Percentiles rank a stretch among this genome's conserved stretches.
Conservation (phyloP, 306 rosid genomes). For the Ochetophila trinervis region DNA sequence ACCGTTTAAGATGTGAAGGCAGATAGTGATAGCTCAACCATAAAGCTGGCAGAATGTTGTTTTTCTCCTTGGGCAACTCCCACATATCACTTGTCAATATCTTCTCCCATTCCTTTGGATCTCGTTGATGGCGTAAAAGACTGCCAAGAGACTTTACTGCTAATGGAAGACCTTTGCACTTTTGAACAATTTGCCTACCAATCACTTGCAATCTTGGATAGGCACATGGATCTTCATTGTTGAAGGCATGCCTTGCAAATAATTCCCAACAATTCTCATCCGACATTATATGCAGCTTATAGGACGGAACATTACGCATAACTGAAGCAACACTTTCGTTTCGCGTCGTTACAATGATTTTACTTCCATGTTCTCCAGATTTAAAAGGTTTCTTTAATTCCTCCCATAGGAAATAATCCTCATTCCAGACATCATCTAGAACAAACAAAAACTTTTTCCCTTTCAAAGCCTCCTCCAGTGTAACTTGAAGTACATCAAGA, state of each 20-base stretch:
- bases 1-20: slow-evolving; percentile 18
- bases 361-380: slow-evolving; percentile 7
- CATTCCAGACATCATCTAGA: slow-evolving; percentile 7
- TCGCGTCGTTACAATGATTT: slow-evolving; percentile 15
- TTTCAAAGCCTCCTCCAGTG: background rate
- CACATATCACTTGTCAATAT: background rate
- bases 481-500: background rate
- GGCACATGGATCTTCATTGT: background rate
- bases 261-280: slow-evolving; percentile 7
- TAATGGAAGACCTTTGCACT: slow-evolving; percentile 29
- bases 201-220: background rate
- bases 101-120: slow-evolving; percentile 1
- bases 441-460: slow-evolving; percentile 2
- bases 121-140: background rate
- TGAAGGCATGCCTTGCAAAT: slow-evolving; percentile 4
- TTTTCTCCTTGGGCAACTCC: background rate
- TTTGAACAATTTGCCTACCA: slow-evolving; percentile 15
- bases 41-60: slow-evolving; percentile 8
- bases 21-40: slow-evolving; percentile 17
- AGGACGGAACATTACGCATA: background rate
- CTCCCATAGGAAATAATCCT: slow-evolving; percentile 5
- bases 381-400: background rate
- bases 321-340: slow-evolving; percentile 7
- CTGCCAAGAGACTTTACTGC: slow-evolving; percentile 4
- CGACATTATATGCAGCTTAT: background rate